Percentiles rank a stretch among this genome's conserved stretches.
Conservation (phyloP, 306 rosid species). For the Medicago truncatula region MtrunA17r5.0-ANR NC_053044.1:40046001-40046500, state of each 20-base stretch:
- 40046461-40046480: conserved; percentile 34
- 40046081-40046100: background rate
- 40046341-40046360: conserved; percentile 47
- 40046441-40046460: conserved; percentile 42
- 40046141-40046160: conserved; percentile 18
- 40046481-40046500: background rate
- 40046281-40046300: conserved; percentile 44
- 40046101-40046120: conserved; percentile 16
- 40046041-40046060: conserved; percentile 27
- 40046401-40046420: conserved; percentile 55
- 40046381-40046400: conserved; percentile 42
- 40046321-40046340: conserved; percentile 47
- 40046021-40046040: background rate
- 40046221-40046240: conserved; percentile 16
- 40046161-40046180: conserved; percentile 1
- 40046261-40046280: conserved; percentile 46
- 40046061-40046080: background rate
- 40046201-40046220: conserved; percentile 5
- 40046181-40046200: conserved; percentile 25
- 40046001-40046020: background rate
- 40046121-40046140: background rate
- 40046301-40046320: conserved; percentile 49
- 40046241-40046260: conserved; percentile 31
- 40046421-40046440: conserved; percentile 36
- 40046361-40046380: conserved; percentile 51